Percentiles rank a stretch among this genome's conserved stretches.
These are phyloP conservation scores for Oenanthe sinensis DNA, from an alignment of 129 eudicot species.

Conservation along the genomic window DNA sequence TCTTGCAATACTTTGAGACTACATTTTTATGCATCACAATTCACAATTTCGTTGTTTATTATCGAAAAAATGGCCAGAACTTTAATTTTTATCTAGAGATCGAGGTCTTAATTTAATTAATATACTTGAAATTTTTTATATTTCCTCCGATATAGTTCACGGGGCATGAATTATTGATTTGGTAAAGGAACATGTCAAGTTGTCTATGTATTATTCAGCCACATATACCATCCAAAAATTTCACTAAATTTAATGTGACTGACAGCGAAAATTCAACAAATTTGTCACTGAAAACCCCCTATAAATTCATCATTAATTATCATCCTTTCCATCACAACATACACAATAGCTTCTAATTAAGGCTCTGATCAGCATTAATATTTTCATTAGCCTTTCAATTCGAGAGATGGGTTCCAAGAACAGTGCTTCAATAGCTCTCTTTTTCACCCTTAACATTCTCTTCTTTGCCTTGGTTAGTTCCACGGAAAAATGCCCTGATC, in stretches of 20 bases:
- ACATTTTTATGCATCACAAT: too few species aligned
- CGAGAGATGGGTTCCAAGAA: slow-evolving; percentile 2
- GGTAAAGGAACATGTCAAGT: not conserved
- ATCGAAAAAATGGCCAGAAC: too few species aligned
- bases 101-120: too few species aligned
- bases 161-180: not conserved
- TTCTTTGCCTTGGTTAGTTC: slow-evolving; percentile 4
- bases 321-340: not conserved
- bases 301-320: not conserved
- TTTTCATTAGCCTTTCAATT: not conserved
- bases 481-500: not conserved
- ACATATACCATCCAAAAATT: not conserved
- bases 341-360: not conserved
- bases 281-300: not conserved
- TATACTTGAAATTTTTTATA: too few species aligned
- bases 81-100: too few species aligned
- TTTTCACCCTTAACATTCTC: slow-evolving; percentile 6
- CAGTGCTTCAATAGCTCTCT: slow-evolving; percentile 6
- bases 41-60: too few species aligned
- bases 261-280: not conserved
- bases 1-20: too few species aligned
- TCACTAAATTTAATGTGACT: not conserved
- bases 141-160: not conserved
- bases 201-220: not conserved
- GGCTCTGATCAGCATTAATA: not conserved